These are phyloP conservation scores for Fusarium liriodendri DNA, from an alignment of 2,329 filamentous ascomycete species.

Conservation along the genomic window DNA sequence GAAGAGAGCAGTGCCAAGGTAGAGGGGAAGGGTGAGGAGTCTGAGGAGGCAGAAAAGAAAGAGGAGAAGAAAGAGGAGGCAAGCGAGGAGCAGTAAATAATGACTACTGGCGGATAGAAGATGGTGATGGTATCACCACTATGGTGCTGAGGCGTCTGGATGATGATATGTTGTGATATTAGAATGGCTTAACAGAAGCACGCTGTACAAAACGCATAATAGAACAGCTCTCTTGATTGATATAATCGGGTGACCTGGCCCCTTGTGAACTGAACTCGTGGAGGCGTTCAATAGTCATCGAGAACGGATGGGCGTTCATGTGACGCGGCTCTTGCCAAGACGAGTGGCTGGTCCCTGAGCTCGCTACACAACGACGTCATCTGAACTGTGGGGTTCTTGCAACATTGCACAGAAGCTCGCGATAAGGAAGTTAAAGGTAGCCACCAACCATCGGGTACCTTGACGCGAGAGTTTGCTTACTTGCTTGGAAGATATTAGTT, in stretches of 20 bases:
- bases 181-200: constrained; percentile 2
- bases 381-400: constrained; percentile 23
- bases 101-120: neutral
- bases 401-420: constrained; percentile 7
- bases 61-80: constrained; percentile 8
- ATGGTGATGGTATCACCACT: neutral
- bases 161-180: constrained; percentile 11
- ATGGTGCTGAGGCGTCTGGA: constrained; percentile 11
- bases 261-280: neutral
- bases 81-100: constrained; percentile 5
- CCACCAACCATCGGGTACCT: constrained; percentile 1
- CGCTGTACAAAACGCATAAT: constrained; percentile 19
- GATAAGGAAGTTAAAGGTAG: constrained; percentile 22
- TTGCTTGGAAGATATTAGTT: neutral
- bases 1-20: neutral
- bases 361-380: constrained; percentile 33
- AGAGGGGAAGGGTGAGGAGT: constrained; percentile 10
- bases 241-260: neutral
- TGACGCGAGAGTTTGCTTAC: neutral
- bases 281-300: neutral
- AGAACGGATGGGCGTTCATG: neutral
- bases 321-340: constrained; percentile 1
- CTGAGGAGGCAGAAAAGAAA: constrained; percentile 5
- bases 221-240: constrained; percentile 8
- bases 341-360: neutral